Percentiles rank a stretch among this genome's conserved stretches.
phyloP scores from a whole-genome alignment of 163 green algal species.

The Dunaliella salina region DNA sequence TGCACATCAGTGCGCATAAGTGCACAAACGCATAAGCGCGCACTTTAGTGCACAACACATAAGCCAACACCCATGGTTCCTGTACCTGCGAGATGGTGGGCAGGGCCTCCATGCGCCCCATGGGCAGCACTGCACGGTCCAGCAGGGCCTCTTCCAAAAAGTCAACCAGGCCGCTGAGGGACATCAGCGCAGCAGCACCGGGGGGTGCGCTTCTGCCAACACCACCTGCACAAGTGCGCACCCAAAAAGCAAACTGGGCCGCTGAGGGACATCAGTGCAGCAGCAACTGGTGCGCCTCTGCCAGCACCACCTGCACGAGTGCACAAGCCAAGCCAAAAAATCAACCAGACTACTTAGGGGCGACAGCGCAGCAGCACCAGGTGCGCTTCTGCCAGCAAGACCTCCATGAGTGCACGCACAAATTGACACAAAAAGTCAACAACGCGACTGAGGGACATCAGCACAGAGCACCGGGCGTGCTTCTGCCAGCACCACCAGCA shows the following conservation, averaged over 20 bases:
- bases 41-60: too few species aligned
- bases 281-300: background rate
- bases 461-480: background rate
- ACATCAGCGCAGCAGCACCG: slow-evolving; percentile 15
- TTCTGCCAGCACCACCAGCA: background rate
- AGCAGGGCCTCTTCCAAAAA: slow-evolving; percentile 57
- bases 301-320: background rate
- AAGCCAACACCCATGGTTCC: background rate
- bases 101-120: slow-evolving; percentile 65
- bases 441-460: too few species aligned
- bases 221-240: background rate
- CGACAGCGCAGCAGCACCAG: too few species aligned
- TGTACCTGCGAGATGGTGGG: slow-evolving; percentile 31
- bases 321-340: too few species aligned
- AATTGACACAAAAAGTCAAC: too few species aligned
- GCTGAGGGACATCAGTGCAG: too few species aligned
- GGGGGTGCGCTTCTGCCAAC: background rate
- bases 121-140: slow-evolving; percentile 68
- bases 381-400: too few species aligned
- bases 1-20: too few species aligned
- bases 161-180: slow-evolving; percentile 52
- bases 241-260: too few species aligned
- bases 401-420: too few species aligned
- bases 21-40: too few species aligned
- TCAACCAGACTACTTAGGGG: too few species aligned